phyloP scores from a whole-genome alignment of 257 asterid species.

The Parsonsia alboflavescens region DNA sequence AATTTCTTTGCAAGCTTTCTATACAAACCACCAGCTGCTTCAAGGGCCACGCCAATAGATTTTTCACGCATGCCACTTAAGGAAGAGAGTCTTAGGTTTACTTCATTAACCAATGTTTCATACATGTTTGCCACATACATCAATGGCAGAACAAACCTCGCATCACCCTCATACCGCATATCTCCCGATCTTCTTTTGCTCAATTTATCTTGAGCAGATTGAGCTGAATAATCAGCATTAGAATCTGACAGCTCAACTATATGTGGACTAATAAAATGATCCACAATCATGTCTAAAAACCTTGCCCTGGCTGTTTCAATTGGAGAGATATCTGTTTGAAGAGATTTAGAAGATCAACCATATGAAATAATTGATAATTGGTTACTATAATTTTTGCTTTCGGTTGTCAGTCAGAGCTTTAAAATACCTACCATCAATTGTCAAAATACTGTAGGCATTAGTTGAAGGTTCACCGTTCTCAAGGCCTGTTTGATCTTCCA shows the following conservation, averaged over 20 bases:
- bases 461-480: slow-evolving; percentile 67
- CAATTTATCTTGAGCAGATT: slow-evolving; percentile 25
- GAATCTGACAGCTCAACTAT: slow-evolving; percentile 57
- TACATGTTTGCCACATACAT: slow-evolving; percentile 95
- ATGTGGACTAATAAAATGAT: slow-evolving; percentile 67
- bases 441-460: slow-evolving; percentile 54
- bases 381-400: neutral
- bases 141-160: slow-evolving; percentile 78
- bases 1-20: slow-evolving; percentile 88
- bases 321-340: slow-evolving; percentile 76
- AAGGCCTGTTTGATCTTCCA: slow-evolving; percentile 74
- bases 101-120: slow-evolving; percentile 87
- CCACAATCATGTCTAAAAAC: slow-evolving; percentile 69
- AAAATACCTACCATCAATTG: slow-evolving; percentile 55
- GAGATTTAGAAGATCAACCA: slow-evolving; percentile 26
- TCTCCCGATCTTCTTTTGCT: slow-evolving; percentile 44
- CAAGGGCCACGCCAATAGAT: slow-evolving; percentile 95
- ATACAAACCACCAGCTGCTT: slow-evolving; percentile 98
- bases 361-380: slow-evolving; percentile 11
- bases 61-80: slow-evolving; percentile 79
- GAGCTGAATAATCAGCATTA: slow-evolving; percentile 58
- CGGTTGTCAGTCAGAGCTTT: neutral
- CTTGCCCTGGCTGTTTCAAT: slow-evolving; percentile 93
- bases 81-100: slow-evolving; percentile 66
- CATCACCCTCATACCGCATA: slow-evolving; percentile 75